Evolutionary conservation across 2,329 filamentous ascomycete species (phyloP).

Genomic region (Nemania sp.): DNA sequence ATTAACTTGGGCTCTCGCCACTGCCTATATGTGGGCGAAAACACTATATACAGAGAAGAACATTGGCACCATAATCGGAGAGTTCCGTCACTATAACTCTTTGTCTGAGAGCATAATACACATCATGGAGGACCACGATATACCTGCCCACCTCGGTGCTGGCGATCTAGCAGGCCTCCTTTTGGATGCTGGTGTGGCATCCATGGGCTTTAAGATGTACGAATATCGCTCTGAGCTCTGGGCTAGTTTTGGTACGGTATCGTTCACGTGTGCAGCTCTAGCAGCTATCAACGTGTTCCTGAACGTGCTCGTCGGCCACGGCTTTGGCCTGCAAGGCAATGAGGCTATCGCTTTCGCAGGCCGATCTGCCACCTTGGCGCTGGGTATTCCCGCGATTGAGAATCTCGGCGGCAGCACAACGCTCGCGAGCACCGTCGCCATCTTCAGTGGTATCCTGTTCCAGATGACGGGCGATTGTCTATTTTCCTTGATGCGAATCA

Average conservation of each 20-base stretch:
- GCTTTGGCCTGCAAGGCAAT: conserved; percentile 43
- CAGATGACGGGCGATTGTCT: conserved; percentile 50
- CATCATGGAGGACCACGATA: conserved; percentile 33
- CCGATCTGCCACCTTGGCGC: conserved; percentile 51
- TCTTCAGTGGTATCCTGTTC: conserved; percentile 51
- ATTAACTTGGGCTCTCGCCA: conserved; percentile 46
- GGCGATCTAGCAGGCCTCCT: conserved; percentile 48
- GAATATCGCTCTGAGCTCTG: conserved; percentile 51
- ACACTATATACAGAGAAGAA: conserved; percentile 37
- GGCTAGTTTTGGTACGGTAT: conserved; percentile 45
- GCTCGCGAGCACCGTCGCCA: conserved; percentile 49
- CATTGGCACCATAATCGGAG: conserved; percentile 40
- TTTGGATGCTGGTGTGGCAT: conserved; percentile 51
- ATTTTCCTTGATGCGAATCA: conserved; percentile 45
- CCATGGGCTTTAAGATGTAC: conserved; percentile 52
- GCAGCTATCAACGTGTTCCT: conserved; percentile 47
- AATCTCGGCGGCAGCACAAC: conserved; percentile 48
- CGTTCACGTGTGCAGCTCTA: conserved; percentile 45
- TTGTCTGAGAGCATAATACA: conserved; percentile 44
- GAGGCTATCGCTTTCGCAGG: conserved; percentile 50
- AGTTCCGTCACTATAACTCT: conserved; percentile 46
- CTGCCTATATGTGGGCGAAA: conserved; percentile 50
- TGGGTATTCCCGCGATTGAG: conserved; percentile 48
- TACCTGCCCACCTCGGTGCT: conserved; percentile 45
- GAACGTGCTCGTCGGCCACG: conserved; percentile 47